These are phyloP conservation scores for Pyricularia sp. DNA, from an alignment of 2,329 filamentous ascomycete species.

Conservation along the genomic window DNA sequence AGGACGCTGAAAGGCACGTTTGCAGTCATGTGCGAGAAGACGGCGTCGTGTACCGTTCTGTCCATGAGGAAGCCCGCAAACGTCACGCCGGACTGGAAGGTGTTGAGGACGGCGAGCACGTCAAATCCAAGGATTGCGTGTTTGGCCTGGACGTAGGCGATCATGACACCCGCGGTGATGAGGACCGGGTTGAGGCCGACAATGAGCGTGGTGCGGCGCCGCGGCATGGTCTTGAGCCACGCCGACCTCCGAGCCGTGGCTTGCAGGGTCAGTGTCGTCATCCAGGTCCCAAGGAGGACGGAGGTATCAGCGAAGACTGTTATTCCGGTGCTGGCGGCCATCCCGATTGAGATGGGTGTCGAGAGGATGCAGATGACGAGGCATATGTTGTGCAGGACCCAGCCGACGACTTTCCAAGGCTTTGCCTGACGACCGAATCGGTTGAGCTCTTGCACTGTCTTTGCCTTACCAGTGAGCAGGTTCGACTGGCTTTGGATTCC, in stretches of 20 bases:
- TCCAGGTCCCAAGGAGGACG: constrained; percentile 37
- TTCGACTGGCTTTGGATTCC: not conserved
- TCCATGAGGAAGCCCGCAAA: constrained; percentile 16
- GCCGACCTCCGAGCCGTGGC: not conserved
- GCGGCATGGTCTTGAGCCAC: constrained; percentile 1
- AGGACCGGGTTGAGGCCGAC: constrained; percentile 35
- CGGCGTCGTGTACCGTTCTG: not conserved
- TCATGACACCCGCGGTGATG: constrained; percentile 29
- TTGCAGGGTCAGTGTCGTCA: constrained; percentile 25
- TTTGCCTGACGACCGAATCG: not conserved
- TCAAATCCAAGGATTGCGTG: constrained; percentile 10
- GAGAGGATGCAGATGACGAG: constrained; percentile 17
- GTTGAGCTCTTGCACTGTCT: not conserved
- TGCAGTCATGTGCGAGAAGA: constrained; percentile 1
- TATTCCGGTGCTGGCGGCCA: constrained; percentile 20
- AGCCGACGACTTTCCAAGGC: not conserved
- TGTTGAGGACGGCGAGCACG: constrained; percentile 12
- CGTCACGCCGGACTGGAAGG: constrained; percentile 15
- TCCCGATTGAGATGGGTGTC: constrained; percentile 23
- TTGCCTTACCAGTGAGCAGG: not conserved
- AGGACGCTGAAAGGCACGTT: constrained; percentile 13
- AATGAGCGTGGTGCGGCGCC: constrained; percentile 17
- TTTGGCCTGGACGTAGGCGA: constrained; percentile 29
- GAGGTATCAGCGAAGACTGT: constrained; percentile 31
- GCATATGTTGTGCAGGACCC: constrained; percentile 14